Evolutionary conservation across 2,329 filamentous ascomycete genomes (phyloP).

Genomic region (Penicillium frequentans): DNA sequence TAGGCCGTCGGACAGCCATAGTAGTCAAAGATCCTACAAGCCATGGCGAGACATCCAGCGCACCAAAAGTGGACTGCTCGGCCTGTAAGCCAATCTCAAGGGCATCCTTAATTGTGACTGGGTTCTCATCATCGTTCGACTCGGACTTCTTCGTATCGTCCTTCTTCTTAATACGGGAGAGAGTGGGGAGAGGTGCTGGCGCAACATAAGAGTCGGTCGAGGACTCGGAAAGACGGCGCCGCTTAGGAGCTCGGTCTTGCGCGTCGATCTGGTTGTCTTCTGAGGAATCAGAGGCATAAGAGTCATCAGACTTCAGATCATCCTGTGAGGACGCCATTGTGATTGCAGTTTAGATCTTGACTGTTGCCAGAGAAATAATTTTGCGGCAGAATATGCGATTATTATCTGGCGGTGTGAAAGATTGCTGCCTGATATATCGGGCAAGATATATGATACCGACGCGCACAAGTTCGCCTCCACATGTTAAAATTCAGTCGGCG

Average conservation of each 20-base stretch:
- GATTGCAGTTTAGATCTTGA: conserved; percentile 17
- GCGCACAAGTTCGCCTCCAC: background rate
- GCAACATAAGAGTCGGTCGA: conserved; percentile 36
- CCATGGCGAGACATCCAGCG: conserved; percentile 78
- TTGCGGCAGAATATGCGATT: conserved; percentile 36
- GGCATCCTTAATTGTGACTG: conserved; percentile 41
- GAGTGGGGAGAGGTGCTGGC: conserved; percentile 35
- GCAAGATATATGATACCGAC: background rate
- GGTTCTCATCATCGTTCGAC: conserved; percentile 29
- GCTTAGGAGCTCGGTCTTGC: conserved; percentile 37
- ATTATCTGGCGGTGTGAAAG: conserved; percentile 24
- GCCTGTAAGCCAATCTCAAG: conserved; percentile 45
- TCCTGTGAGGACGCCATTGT: conserved; percentile 31
- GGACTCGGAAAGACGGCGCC: conserved; percentile 40
- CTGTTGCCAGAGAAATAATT: conserved; percentile 27
- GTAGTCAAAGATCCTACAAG: conserved; percentile 74
- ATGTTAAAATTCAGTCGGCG: background rate
- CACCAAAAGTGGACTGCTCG: conserved; percentile 62
- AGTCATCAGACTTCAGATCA: conserved; percentile 25
- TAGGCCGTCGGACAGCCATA: conserved; percentile 84
- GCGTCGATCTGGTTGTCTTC: conserved; percentile 13
- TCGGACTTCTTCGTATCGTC: conserved; percentile 19
- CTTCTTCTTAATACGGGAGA: conserved; percentile 46
- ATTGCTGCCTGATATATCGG: conserved; percentile 4
- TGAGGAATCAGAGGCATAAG: conserved; percentile 21